Evolutionary conservation across 1,284 basidiomycete genomes (phyloP), one percentile per base, ranked within the genome.

Genomic region (Fomitiporia mediterranea): DNA sequence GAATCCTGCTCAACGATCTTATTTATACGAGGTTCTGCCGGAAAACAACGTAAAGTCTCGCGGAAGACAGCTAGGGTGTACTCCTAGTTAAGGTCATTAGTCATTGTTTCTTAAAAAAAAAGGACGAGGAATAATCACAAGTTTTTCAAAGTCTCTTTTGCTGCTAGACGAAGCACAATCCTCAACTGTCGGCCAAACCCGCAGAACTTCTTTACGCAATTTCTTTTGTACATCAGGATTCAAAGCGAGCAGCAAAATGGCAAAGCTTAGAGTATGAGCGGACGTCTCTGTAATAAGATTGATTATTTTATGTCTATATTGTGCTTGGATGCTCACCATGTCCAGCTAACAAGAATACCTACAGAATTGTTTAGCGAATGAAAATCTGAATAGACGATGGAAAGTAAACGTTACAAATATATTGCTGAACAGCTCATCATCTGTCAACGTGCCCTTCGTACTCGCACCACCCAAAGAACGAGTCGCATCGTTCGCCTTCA

Each of bases 1-100:
- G 70, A 65, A 48, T 79, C 73, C 0, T 58, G 56, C 4, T 61
- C 54, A 1, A 72, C 77, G 0, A 69, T 30, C 61, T 78, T 81
- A 3, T 66, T 66, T 13, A 82, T 58, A 25, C 76, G 72, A 21
- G 74, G 65, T 15, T 69, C 51, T 15, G 51, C 27, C 68, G 71
- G 69, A 48, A 68, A 70, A 7, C 71, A 62, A n/a, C 71, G 65
- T 21, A 74, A 61, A 7, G 69, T 65, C 57, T 74, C 72, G 58
- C 68, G 66, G 21, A 70, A 62, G 13, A 66, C 64, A 0, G 70
- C 71, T 28, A 69, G 61, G 15, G 67, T 65, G 51, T 62, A 62
- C 44, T 59, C 57, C 61, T 62, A 37, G 19, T 39, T 15, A 8
- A 23, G 43, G 15, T 35, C 7, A 32, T 13, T 5, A 48, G n/a